These are phyloP conservation scores for Didymellaceae sp. DNA, from an alignment of 2,329 filamentous ascomycete species.

Conservation along the genomic window DNA sequence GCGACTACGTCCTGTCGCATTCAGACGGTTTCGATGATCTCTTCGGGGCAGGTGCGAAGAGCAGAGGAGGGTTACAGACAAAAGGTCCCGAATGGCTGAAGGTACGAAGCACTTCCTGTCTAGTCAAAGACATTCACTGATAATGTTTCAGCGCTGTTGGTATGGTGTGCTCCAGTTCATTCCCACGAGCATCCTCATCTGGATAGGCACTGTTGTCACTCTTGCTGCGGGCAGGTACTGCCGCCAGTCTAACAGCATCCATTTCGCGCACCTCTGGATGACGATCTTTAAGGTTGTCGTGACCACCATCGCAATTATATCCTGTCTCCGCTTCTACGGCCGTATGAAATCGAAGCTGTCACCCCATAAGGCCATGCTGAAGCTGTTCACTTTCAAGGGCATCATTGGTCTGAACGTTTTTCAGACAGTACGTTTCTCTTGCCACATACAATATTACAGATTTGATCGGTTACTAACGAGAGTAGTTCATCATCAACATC, in stretches of 20 bases:
- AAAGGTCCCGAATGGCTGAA: slow-evolving; percentile 36
- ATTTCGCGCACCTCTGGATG: slow-evolving; percentile 44
- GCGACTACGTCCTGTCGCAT: slow-evolving; percentile 38
- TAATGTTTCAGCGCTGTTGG: slow-evolving; percentile 30
- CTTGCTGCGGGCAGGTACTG: slow-evolving; percentile 39
- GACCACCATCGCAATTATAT: slow-evolving; percentile 30
- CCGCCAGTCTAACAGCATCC: slow-evolving; percentile 34
- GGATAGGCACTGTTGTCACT: slow-evolving; percentile 33
- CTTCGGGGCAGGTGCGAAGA: slow-evolving; percentile 30
- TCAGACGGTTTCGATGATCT: slow-evolving; percentile 37
- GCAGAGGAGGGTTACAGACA: slow-evolving; percentile 16
- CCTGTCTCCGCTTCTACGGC: slow-evolving; percentile 35
- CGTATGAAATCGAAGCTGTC: slow-evolving; percentile 27
- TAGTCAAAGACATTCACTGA: background rate
- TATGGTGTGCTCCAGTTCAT: slow-evolving; percentile 44
- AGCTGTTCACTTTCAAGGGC: slow-evolving; percentile 42
- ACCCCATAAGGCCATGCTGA: slow-evolving; percentile 36
- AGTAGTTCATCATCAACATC: slow-evolving; percentile 39
- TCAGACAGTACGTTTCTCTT: slow-evolving; percentile 33
- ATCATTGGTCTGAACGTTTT: slow-evolving; percentile 40
- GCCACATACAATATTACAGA: background rate
- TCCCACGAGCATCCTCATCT: slow-evolving; percentile 36
- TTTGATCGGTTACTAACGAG: background rate
- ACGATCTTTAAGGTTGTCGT: slow-evolving; percentile 28
- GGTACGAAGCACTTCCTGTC: slow-evolving; percentile 19